Conservation (phyloP, 2,329 filamentous ascomycete genomes). For the Diplodia sapinea region DNA sequence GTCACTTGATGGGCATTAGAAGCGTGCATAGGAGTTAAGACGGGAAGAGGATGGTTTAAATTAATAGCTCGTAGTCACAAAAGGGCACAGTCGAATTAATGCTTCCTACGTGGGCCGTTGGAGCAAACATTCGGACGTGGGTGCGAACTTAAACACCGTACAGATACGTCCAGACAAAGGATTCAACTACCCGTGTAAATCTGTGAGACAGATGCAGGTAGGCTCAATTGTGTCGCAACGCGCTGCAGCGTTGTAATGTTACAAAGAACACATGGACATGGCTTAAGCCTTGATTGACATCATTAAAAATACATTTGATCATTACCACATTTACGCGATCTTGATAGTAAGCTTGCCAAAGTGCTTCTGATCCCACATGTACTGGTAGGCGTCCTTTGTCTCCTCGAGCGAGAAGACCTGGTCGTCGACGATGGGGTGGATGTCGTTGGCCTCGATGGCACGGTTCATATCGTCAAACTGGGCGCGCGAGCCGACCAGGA, state of each 20-base stretch:
- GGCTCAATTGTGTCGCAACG: no score
- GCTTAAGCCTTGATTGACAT: no score
- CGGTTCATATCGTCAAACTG: conserved; percentile 66
- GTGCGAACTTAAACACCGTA: no score
- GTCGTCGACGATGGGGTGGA: conserved; percentile 65
- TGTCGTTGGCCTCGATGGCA: conserved; percentile 64
- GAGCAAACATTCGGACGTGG: no score
- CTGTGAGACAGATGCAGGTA: no score
- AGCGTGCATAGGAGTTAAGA: conserved; percentile 16
- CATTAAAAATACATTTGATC: neutral
- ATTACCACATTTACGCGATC: conserved; percentile 40
- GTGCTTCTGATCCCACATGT: conserved; percentile 58
- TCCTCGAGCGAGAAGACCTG: conserved; percentile 62
- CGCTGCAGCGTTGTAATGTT: no score
- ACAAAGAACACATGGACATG: no score
- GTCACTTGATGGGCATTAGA: conserved; percentile 3
- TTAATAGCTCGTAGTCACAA: neutral
- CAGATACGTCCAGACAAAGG: no score
- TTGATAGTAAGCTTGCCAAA: conserved; percentile 52
- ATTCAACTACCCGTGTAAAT: no score
- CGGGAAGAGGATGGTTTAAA: neutral
- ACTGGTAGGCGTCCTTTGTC: conserved; percentile 58
- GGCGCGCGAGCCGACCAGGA: conserved; percentile 62
- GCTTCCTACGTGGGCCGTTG: no score
- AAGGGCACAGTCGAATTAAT: no score